These are phyloP conservation scores for Nannochloropsis gaditana DNA, from an alignment of 108 stramenopile species.

Conservation along the genomic window DNA sequence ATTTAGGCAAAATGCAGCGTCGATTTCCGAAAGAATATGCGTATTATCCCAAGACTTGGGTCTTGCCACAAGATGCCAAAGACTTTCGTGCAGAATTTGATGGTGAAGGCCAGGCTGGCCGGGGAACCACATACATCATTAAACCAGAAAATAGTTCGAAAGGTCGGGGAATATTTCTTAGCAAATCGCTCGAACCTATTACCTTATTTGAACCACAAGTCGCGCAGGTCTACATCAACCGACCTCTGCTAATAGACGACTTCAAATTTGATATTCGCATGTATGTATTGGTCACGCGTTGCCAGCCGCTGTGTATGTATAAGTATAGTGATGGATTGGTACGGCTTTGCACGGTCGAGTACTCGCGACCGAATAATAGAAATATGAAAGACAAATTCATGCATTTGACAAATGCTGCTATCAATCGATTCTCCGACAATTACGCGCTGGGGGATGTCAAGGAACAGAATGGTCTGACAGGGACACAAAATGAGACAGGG, in stretches of 20 bases:
- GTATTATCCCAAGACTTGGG: constrained; percentile 71
- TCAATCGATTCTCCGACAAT: constrained; percentile 58
- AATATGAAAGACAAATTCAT: constrained; percentile 67
- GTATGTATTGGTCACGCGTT: constrained; percentile 69
- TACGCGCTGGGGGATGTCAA: background rate
- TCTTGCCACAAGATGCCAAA: constrained; percentile 59
- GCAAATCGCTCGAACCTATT: constrained; percentile 27
- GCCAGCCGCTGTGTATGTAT: constrained; percentile 65
- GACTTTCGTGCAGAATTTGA: constrained; percentile 60
- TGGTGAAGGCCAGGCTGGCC: constrained; percentile 51
- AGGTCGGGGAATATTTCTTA: constrained; percentile 67
- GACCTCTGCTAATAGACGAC: constrained; percentile 69
- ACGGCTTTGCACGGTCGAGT: constrained; percentile 59
- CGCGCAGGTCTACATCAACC: constrained; percentile 67
- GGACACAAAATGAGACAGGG: constrained; percentile 36
- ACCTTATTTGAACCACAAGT: constrained; percentile 43
- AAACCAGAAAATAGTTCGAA: constrained; percentile 70
- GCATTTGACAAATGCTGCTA: constrained; percentile 80
- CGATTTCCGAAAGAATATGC: constrained; percentile 63
- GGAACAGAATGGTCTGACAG: background rate
- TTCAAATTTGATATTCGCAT: constrained; percentile 78
- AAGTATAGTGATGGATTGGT: constrained; percentile 35
- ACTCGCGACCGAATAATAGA: constrained; percentile 54
- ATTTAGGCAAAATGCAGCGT: constrained; percentile 65
- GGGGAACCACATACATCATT: constrained; percentile 64